Base-by-base conservation (phyloP, 2,329 filamentous ascomycete species). In the Colletotrichum liaoningense region DNA sequence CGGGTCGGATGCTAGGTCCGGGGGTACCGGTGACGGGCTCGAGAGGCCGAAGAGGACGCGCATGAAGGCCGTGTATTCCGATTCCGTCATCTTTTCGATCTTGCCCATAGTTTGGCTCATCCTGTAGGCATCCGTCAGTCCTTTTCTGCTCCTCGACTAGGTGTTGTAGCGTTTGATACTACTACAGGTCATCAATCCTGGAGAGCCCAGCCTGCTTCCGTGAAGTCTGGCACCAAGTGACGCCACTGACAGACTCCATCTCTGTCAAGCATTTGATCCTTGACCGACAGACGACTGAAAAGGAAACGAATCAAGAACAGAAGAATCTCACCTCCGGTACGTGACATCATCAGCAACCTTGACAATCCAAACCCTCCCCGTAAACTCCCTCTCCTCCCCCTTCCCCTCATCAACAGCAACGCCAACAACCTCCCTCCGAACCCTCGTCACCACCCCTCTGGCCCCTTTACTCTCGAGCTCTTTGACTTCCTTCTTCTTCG, bases 281-380 rank as follows among this genome's bases (percentile, higher is more conserved):
- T n/a, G 19, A n/a, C 42, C 8, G 19, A 19, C 16, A 42, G 38
- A 42, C 38, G 16, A 42, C 38, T n/a, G 28, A 11, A 33, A 5
- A 19, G 19, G 33, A 22, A 35, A 33, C 4, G 42, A 30, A 19
- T 12, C 4, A 30, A 52, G 11, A 19, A n/a, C 14, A 24, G 19
- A n/a, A 8, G 26, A 19, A 55, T 75, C 79, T 77, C 79, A 88
- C 87, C 89, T 84, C 79, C 87, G 86, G 80, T 91, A 90, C 42
- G 91, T 93, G 72, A 93, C 90, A 80, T 93, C 91, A 78, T 93
- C 91, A 1, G 91, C 91, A 80, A 93, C 80, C 83, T 92, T 93
- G 49, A 92, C 89, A 60, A 91, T 79, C 91, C 91, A 93, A 12
- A 92, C 85, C 76, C 89, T 83, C 5, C 84, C 88, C 16, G 79